Evolutionary conservation across 2,329 filamentous ascomycete genomes (phyloP).

Genomic region (Alternaria longipes): DNA sequence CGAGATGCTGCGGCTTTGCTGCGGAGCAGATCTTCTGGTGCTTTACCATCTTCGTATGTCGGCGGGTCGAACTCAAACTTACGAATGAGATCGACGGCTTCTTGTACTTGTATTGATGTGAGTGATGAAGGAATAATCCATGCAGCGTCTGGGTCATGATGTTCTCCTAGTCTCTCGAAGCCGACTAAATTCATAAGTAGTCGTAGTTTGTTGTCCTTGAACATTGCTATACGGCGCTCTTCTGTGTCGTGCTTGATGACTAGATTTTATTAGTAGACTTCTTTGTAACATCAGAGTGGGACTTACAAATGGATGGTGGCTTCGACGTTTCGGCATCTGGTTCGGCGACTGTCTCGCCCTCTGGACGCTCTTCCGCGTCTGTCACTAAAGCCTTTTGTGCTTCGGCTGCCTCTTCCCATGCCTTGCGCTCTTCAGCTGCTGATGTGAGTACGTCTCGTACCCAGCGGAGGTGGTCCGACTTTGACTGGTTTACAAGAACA

Average conservation of each 20-base stretch:
- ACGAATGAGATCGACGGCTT: conserved; percentile 76
- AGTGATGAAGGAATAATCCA: conserved; percentile 80
- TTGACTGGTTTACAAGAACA: conserved; percentile 80
- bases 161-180: conserved; percentile 69
- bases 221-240: conserved; percentile 75
- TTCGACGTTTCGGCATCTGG: conserved; percentile 45
- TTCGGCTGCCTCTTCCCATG: conserved; percentile 78
- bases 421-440: conserved; percentile 76
- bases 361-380: conserved; percentile 38
- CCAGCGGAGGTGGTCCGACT: conserved; percentile 81
- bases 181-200: conserved; percentile 82
- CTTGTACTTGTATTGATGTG: conserved; percentile 70
- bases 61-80: conserved; percentile 82
- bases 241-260: conserved; percentile 68
- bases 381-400: conserved; percentile 60
- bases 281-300: conserved; percentile 17
- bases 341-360: conserved; percentile 36
- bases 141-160: conserved; percentile 76
- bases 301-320: conserved; percentile 57
- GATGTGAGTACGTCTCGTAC: conserved; percentile 74
- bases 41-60: conserved; percentile 76
- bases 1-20: conserved; percentile 67
- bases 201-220: conserved; percentile 87
- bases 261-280: conserved; percentile 31
- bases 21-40: conserved; percentile 80